Evolutionary conservation across 2,329 filamentous ascomycete species (phyloP).

Genomic region (Exophiala calicioides): DNA sequence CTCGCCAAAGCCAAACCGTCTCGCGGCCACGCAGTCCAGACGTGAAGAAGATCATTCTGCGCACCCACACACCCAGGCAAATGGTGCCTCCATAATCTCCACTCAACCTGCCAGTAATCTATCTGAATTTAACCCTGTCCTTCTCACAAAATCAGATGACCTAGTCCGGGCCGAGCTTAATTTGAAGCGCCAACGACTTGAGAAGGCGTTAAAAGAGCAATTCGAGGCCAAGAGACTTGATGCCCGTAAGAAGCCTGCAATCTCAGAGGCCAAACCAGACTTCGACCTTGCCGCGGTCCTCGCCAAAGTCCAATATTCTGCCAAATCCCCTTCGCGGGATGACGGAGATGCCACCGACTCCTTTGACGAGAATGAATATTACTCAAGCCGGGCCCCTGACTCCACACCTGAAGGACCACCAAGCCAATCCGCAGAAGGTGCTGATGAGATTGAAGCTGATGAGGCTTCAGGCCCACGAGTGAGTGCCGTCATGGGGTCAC

Average conservation of each 20-base stretch:
- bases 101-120: constrained; percentile 47
- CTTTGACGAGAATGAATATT: constrained; percentile 91
- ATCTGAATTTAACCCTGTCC: constrained; percentile 75
- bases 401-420: constrained; percentile 58
- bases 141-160: constrained; percentile 83
- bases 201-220: constrained; percentile 75
- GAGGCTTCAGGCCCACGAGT: constrained; percentile 25
- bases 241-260: constrained; percentile 50
- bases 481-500: constrained; percentile 30
- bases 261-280: constrained; percentile 59
- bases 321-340: constrained; percentile 64
- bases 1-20: constrained; percentile 34
- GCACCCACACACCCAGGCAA: constrained; percentile 14
- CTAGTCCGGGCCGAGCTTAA: constrained; percentile 79
- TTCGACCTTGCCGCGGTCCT: constrained; percentile 74
- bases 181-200: constrained; percentile 77
- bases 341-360: constrained; percentile 56
- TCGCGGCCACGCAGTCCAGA: constrained; percentile 22
- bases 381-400: constrained; percentile 86
- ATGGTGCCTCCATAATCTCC: constrained; percentile 32
- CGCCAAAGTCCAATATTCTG: constrained; percentile 68
- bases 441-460: constrained; percentile 38
- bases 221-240: constrained; percentile 63
- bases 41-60: constrained; percentile 23
- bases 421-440: constrained; percentile 28